These are phyloP conservation scores for Debaryomyces subglobosus DNA, from an alignment of 1,139 yeast genomes.

Conservation along the genomic window DNA sequence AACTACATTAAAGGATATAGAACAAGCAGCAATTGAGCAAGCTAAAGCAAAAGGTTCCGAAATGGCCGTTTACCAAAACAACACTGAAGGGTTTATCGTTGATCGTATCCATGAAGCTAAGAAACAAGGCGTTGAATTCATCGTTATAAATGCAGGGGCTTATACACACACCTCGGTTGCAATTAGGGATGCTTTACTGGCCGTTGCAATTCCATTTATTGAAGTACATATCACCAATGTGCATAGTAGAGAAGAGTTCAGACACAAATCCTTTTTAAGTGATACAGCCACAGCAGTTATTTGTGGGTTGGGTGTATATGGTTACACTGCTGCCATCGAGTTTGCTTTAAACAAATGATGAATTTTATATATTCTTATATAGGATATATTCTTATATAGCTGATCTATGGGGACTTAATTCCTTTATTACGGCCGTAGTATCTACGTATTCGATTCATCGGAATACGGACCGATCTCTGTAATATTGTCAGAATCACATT, in stretches of 20 bases:
- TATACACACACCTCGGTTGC: conserved; percentile 56
- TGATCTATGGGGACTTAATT: neutral
- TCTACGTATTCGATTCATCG: neutral
- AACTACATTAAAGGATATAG: conserved; percentile 44
- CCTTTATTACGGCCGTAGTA: neutral
- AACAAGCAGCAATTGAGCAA: conserved; percentile 41
- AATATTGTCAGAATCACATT: neutral
- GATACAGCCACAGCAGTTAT: conserved; percentile 53
- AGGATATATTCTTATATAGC: neutral
- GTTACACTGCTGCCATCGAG: conserved; percentile 52
- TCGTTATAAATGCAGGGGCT: conserved; percentile 55
- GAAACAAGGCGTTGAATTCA: conserved; percentile 40
- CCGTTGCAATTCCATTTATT: conserved; percentile 50
- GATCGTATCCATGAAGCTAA: conserved; percentile 51
- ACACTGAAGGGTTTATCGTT: conserved; percentile 51
- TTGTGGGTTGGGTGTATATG: conserved; percentile 52
- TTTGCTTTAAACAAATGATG: conserved; percentile 29
- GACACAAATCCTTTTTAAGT: conserved; percentile 51
- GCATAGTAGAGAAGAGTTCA: conserved; percentile 52
- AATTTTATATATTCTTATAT: neutral
- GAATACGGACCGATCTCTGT: neutral
- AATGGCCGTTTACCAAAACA: conserved; percentile 40
- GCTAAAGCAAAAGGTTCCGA: conserved; percentile 34
- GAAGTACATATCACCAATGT: conserved; percentile 55
- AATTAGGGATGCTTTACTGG: conserved; percentile 50